phyloP scores from a whole-genome alignment of 106 monocot species.

The Ottelia alismoides region DNA sequence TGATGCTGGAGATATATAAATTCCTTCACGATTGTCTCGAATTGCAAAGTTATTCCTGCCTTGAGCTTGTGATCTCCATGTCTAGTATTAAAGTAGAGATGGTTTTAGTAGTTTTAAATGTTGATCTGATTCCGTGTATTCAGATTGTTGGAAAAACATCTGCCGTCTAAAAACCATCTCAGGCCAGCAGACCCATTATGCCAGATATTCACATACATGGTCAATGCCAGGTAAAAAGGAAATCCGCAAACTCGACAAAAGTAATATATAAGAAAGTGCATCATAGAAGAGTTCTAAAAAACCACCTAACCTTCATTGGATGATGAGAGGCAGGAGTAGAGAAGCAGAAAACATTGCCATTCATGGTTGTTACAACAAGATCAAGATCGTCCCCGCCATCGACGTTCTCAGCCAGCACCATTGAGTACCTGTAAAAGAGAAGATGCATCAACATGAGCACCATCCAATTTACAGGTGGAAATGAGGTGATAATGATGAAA shows the following conservation, averaged over 20 bases:
- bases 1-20: slow-evolving; percentile 56
- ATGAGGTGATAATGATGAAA: neutral
- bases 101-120: no score
- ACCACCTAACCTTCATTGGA: slow-evolving; percentile 84
- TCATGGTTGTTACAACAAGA: slow-evolving; percentile 97
- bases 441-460: neutral
- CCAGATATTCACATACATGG: no score
- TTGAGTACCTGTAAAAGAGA: slow-evolving; percentile 47
- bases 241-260: no score
- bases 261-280: no score
- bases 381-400: slow-evolving; percentile 99
- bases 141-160: no score
- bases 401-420: slow-evolving; percentile 95
- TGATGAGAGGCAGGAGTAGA: slow-evolving; percentile 80
- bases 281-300: no score
- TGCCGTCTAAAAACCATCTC: no score
- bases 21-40: slow-evolving; percentile 78
- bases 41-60: slow-evolving; percentile 81
- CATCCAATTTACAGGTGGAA: no score
- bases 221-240: no score
- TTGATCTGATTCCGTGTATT: no score
- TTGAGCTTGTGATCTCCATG: slow-evolving; percentile 80
- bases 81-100: slow-evolving; percentile 25
- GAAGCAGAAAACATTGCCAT: slow-evolving; percentile 98
- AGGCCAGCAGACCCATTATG: no score